Conservation (phyloP, 2,329 filamentous ascomycete genomes). For the Aureobasidium sp. region DNA sequence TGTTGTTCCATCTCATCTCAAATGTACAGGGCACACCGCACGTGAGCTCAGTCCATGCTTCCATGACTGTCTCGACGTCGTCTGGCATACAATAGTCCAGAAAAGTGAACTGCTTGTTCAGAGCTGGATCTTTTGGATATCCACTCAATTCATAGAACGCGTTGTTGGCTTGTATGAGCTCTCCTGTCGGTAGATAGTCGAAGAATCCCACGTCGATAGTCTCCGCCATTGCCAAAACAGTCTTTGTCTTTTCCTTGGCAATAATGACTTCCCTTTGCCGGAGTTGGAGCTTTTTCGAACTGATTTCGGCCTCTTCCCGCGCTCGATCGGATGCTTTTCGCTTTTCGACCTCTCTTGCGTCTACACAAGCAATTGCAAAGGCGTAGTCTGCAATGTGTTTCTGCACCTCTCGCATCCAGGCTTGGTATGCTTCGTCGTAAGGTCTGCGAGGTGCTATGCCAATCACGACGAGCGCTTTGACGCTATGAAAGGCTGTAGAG, state of each 20-base stretch:
- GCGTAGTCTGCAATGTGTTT: background rate
- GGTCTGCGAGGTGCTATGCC: conserved; percentile 14
- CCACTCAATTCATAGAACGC: background rate
- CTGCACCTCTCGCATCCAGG: background rate
- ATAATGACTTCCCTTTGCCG: background rate
- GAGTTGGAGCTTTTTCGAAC: background rate
- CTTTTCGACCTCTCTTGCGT: background rate
- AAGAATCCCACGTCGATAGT: background rate
- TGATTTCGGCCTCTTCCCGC: background rate
- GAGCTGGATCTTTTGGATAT: background rate
- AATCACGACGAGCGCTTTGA: conserved; percentile 2
- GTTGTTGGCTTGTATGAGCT: background rate
- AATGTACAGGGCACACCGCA: background rate
- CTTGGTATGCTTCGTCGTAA: background rate
- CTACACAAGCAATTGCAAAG: background rate
- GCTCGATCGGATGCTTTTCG: background rate
- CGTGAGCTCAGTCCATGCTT: background rate
- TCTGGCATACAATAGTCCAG: background rate
- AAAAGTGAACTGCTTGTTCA: background rate
- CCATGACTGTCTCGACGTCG: background rate
- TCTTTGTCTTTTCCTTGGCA: background rate
- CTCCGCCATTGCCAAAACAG: background rate
- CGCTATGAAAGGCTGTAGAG: background rate
- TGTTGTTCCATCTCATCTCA: conserved; percentile 6
- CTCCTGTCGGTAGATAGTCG: background rate